Evolutionary conservation across 306 rosid genomes (phyloP), one percentile per base, ranked within the genome.

Genomic region (Ceratonia siliqua): DNA sequence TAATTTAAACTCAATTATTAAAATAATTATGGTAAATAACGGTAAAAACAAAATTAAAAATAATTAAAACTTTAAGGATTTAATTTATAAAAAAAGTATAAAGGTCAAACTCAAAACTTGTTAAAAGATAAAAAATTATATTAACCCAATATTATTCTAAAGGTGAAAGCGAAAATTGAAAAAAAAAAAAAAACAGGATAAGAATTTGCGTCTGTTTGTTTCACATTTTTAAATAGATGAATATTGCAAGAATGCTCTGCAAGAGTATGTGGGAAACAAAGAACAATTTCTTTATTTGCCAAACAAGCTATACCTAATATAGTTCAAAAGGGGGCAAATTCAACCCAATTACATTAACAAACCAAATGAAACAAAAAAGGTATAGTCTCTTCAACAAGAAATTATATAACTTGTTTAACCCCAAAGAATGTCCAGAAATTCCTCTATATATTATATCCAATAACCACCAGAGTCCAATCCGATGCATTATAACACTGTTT

Each of bases 281-380:
- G 84, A 85, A 82, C 76, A 46, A 70, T 38, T 33, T 32, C 70
- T 79, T 79, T 62, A 63, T 65, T 61, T 72, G 68, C 33, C n/a
- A 56, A 70, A 64, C 11, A 85, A 79, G 89, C 79, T 79, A 85
- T 78, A 3, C 77, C 74, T 63, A 62, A 79, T 39, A 8, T 25
- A n/a, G n/a, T 6, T 18, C 53, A 17, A n/a, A 32, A 27, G 68
- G 2, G 11, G 21, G 21, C 59, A 69, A 74, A 69, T 74, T 45
- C 52, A 75, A 70, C 75, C 79, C 78, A 55, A 46, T 46, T 20
- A 13, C 18, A 59, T 52, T 30, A 71, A 72, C 61, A 67, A 82
- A 66, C 86, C 86, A 82, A 71, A 21, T 10, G 42, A 62, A 61
- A 32, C 78, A 12, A 82, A 79, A 74, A 82, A 82, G 82, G 89